Conservation (phyloP, 2,329 filamentous ascomycete genomes). For the Daldinia eschscholtzii region DNA sequence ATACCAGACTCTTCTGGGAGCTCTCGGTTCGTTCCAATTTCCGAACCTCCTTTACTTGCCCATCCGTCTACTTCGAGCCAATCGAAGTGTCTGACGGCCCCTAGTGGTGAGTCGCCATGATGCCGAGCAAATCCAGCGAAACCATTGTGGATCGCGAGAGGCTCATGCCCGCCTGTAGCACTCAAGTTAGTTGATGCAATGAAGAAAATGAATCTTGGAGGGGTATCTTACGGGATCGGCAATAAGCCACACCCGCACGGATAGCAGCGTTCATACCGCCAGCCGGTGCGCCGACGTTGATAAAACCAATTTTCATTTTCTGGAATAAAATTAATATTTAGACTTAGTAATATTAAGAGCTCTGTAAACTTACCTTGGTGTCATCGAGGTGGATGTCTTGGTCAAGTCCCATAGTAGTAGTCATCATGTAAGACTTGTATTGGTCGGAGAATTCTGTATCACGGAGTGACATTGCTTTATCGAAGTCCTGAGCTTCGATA, state of each 20-base stretch:
- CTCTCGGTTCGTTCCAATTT: constrained; percentile 97
- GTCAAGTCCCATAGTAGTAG: constrained; percentile 83
- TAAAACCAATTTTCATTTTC: constrained; percentile 93
- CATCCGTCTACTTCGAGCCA: constrained; percentile 97
- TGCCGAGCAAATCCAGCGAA: constrained; percentile 95
- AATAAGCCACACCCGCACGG: constrained; percentile 92
- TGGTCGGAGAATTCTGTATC: constrained; percentile 96
- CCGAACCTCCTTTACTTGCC: constrained; percentile 96
- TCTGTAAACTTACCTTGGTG: constrained; percentile 70
- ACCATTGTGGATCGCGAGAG: constrained; percentile 93
- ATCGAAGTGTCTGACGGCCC: constrained; percentile 85
- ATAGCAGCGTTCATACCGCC: constrained; percentile 99
- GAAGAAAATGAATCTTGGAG: neutral
- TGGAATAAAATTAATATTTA: constrained; percentile 56
- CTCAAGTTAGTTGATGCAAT: constrained; percentile 16
- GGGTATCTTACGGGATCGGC: constrained; percentile 71
- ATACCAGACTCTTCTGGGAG: constrained; percentile 88
- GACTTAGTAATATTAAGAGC: neutral
- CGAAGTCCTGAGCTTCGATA: constrained; percentile 88
- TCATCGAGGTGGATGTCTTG: constrained; percentile 73
- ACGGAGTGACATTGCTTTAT: constrained; percentile 85
- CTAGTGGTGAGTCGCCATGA: constrained; percentile 83
- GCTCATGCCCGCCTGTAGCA: constrained; percentile 77
- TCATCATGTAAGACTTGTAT: constrained; percentile 90
- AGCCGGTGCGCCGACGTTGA: constrained; percentile 95